Base-by-base conservation (phyloP, 1,139 yeast genomes). In the Lodderomyces pseudojiufengensis region DNA sequence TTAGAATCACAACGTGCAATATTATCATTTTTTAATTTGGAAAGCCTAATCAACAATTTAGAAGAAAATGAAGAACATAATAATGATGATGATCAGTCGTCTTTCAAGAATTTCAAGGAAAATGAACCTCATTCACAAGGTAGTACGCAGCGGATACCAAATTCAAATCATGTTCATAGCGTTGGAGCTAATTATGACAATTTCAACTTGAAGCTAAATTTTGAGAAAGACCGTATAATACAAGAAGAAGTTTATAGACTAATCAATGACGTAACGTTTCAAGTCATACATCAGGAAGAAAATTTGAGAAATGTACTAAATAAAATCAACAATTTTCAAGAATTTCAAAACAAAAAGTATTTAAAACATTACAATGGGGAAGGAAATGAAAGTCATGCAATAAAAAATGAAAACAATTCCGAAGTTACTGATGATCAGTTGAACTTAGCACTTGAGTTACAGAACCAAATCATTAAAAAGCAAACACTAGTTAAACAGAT, bases 191-290 rank as follows among this genome's bases (percentile, higher is more conserved):
- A 16, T 12, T 32, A 16, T n/a, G 20, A 18, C 5, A 18, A 5
- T 18, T 18, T 18, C 6, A 18, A 5, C 7, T 18, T 18, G 20
- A 21, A 32, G n/a, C 12, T 32, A 12, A 32, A 61, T 40, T 45
- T 46, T 25, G 50, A 51, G 12, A 49, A 52, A 31, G 71, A 66
- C 42, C 52, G 52, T 35, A 52, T 69, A 8, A 55, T 70, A 12
- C 76, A 70, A 43, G 75, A 67, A 30, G 76, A 70, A 44, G 65
- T 70, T 16, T 54, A 56, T 38, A 49, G 74, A 23, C 52, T 70
- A 29, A 48, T 61, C 22, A 69, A 68, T 41, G 76, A 70, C 45
- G 53, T 69, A 38, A 54, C 65, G 10, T 70, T 56, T 40, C 74
- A 65, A 45, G 50, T 51, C 12, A 48, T 69, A 30, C 64, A 61